Percentiles rank a stretch among this genome's conserved stretches.
Evolutionary conservation across 176 grass and related monocot species (phyloP).

Genomic region (Pharus latifolius): DNA sequence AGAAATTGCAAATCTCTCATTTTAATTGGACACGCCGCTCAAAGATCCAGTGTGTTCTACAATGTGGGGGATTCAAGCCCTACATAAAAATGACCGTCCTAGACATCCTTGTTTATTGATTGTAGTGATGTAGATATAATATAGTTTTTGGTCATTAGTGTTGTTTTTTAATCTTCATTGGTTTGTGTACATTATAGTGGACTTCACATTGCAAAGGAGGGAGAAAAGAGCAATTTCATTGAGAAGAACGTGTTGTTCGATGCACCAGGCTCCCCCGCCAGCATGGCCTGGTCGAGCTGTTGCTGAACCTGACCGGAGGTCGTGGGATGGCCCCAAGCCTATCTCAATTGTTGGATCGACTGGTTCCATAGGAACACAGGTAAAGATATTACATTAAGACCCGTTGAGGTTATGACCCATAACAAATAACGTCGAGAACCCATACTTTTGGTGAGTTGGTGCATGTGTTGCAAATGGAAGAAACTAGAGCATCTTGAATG

Average conservation of each 20-base stretch:
- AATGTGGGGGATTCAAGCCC: no score
- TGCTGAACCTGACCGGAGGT: conserved; percentile 37
- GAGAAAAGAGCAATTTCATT: conserved; percentile 20
- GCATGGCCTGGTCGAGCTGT: conserved; percentile 91
- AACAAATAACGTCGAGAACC: background rate
- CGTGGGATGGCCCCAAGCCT: conserved; percentile 80
- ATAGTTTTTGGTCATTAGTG: background rate
- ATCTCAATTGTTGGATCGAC: conserved; percentile 95
- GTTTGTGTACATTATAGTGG: conserved; percentile 31
- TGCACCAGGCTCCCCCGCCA: conserved; percentile 56
- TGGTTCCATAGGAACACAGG: conserved; percentile 96
- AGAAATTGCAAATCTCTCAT: no score
- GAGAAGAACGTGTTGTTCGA: conserved; percentile 48
- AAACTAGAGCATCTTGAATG: background rate
- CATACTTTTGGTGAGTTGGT: background rate
- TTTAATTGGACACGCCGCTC: no score
- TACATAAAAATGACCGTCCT: background rate
- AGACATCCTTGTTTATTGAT: background rate
- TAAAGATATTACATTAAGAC: conserved; percentile 4
- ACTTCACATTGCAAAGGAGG: conserved; percentile 51
- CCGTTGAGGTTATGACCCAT: background rate
- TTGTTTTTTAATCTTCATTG: background rate
- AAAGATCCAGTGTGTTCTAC: no score
- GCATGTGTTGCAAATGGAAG: background rate
- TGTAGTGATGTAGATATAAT: background rate